Evolutionary conservation across 805 yeast species (phyloP).

Genomic region (Suhomyces xylopsoci): DNA sequence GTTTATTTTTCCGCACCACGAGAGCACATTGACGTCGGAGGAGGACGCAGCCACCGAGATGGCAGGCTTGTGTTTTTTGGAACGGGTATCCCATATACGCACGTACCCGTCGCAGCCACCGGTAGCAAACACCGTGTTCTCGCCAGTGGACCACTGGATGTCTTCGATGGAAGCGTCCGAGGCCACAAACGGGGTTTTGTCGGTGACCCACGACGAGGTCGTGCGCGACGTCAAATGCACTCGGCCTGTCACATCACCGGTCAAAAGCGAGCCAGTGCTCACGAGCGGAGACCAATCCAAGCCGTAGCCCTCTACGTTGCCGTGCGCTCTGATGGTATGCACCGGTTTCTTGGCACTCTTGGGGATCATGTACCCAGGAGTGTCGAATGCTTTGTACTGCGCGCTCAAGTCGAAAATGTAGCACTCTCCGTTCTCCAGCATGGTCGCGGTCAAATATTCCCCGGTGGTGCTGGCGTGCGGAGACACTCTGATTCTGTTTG

Average conservation of each 20-base stretch:
- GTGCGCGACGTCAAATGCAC: slow-evolving; percentile 76
- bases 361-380: slow-evolving; percentile 81
- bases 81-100: slow-evolving; percentile 95
- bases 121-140: slow-evolving; percentile 91
- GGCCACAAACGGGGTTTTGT: slow-evolving; percentile 71
- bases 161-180: slow-evolving; percentile 85
- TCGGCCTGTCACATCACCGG: slow-evolving; percentile 89
- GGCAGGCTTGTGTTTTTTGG: slow-evolving; percentile 89
- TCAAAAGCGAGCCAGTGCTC: slow-evolving; percentile 72
- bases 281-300: slow-evolving; percentile 93
- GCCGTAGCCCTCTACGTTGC: slow-evolving; percentile 96
- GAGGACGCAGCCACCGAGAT: slow-evolving; percentile 75
- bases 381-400: slow-evolving; percentile 78
- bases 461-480: slow-evolving; percentile 74
- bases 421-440: slow-evolving; percentile 90
- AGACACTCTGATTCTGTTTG: slow-evolving; percentile 82
- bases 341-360: slow-evolving; percentile 75
- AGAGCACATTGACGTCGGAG: slow-evolving; percentile 88
- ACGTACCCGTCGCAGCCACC: slow-evolving; percentile 90
- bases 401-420: slow-evolving; percentile 76
- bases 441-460: slow-evolving; percentile 82
- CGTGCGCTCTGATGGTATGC: slow-evolving; percentile 81
- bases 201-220: slow-evolving; percentile 79
- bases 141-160: slow-evolving; percentile 93
- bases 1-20: slow-evolving; percentile 88